phyloP scores from a whole-genome alignment of 345 rosid genomes.

The Lepidium aucheri region DNA sequence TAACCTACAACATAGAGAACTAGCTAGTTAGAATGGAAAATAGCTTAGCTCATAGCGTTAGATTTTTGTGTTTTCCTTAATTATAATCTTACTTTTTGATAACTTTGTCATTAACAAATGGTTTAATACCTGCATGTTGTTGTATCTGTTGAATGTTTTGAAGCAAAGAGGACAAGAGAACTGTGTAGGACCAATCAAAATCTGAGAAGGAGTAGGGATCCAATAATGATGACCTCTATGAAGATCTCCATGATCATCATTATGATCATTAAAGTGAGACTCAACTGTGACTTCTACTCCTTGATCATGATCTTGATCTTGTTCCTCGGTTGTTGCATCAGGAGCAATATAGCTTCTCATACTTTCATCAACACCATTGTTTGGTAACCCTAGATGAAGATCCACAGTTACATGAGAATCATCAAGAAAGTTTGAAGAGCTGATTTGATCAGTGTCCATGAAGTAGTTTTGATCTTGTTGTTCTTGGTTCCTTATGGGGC shows the following conservation, averaged over 20 bases:
- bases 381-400: slow-evolving; percentile 7
- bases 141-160: slow-evolving; percentile 9
- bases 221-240: neutral
- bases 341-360: neutral
- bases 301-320: slow-evolving; percentile 1
- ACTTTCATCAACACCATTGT: neutral
- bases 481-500: slow-evolving; percentile 1
- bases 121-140: slow-evolving; percentile 9
- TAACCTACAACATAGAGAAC: too few species aligned
- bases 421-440: neutral
- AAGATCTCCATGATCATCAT: neutral
- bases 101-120: too few species aligned
- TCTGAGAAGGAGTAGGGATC: slow-evolving; percentile 2
- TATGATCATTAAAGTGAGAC: neutral
- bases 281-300: neutral
- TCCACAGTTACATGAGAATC: neutral
- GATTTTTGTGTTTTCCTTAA: too few species aligned
- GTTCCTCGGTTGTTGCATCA: neutral
- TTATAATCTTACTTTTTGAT: too few species aligned
- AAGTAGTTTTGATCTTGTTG: neutral
- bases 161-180: slow-evolving; percentile 7
- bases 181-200: slow-evolving; percentile 10
- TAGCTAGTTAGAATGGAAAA: too few species aligned
- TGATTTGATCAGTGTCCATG: neutral
- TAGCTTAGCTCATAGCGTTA: too few species aligned